Evolutionary conservation across 352 stramenopile species (phyloP).

Genomic region (Phytophthora kernoviae): DNA sequence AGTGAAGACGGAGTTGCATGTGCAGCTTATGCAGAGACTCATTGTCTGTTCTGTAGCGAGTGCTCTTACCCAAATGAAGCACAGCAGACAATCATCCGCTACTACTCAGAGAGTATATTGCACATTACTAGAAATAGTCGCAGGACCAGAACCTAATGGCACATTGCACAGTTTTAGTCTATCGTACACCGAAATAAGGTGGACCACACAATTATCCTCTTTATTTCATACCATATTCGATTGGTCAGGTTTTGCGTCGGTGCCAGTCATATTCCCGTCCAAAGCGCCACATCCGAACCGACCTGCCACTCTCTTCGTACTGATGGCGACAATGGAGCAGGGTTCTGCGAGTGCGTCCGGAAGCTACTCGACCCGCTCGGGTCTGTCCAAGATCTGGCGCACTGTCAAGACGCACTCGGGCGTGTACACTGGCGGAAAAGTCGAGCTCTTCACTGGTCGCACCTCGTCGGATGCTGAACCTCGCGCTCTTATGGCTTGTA

Average conservation of each 20-base stretch:
- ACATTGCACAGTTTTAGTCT: slow-evolving; percentile 12
- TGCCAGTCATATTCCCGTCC: slow-evolving; percentile 38
- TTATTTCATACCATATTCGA: neutral
- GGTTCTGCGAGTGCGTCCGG: slow-evolving; percentile 9
- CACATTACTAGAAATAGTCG: slow-evolving; percentile 1
- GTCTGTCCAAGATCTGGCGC: slow-evolving; percentile 83
- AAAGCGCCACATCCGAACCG: neutral
- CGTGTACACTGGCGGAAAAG: slow-evolving; percentile 86
- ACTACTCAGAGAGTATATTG: neutral
- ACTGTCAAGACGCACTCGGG: slow-evolving; percentile 76
- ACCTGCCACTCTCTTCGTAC: slow-evolving; percentile 10
- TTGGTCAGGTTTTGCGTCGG: slow-evolving; percentile 1
- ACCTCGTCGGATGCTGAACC: slow-evolving; percentile 17
- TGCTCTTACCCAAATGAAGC: too few relatives aligned
- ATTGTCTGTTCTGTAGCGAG: slow-evolving; percentile 5
- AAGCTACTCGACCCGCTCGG: slow-evolving; percentile 70
- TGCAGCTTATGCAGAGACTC: slow-evolving; percentile 25
- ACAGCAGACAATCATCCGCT: too few relatives aligned
- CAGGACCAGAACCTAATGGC: neutral
- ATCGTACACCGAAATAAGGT: slow-evolving; percentile 11
- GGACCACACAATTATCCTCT: slow-evolving; percentile 1
- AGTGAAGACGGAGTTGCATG: slow-evolving; percentile 18
- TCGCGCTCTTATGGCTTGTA: slow-evolving; percentile 60
- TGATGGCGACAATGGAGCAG: slow-evolving; percentile 10
- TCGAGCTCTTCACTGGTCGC: slow-evolving; percentile 57